These are phyloP conservation scores for Aphanomyces euteiches DNA, from an alignment of 352 stramenopile genomes.

Conservation along the genomic window DNA sequence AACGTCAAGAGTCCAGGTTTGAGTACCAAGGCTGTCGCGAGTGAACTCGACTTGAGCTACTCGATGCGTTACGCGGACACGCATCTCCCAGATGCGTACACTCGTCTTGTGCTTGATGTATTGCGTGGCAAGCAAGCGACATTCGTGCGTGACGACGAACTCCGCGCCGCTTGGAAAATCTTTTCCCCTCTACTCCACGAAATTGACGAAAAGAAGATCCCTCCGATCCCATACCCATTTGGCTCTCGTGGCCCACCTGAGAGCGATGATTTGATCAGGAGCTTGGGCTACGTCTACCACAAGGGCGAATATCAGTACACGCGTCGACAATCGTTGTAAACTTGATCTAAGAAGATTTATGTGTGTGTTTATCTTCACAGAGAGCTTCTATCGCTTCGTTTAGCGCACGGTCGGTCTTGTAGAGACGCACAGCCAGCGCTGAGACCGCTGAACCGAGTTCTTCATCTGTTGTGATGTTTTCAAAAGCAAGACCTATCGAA, in stretches of 20 bases:
- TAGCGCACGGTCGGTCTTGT: background rate
- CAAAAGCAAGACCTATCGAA: slow-evolving; percentile 1
- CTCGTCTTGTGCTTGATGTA: slow-evolving; percentile 96
- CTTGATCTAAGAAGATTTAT: background rate
- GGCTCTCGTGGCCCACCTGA: slow-evolving; percentile 91
- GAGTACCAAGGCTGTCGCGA: slow-evolving; percentile 86
- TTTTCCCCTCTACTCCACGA: slow-evolving; percentile 97
- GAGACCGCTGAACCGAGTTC: background rate
- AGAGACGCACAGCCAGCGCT: background rate
- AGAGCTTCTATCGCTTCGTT: background rate
- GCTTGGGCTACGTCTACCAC: slow-evolving; percentile 76
- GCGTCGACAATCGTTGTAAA: slow-evolving; percentile 18
- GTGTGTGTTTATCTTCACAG: background rate
- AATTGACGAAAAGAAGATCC: slow-evolving; percentile 91
- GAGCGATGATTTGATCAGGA: slow-evolving; percentile 74
- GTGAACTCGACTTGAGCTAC: slow-evolving; percentile 97
- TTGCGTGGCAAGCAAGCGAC: slow-evolving; percentile 91
- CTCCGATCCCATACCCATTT: slow-evolving; percentile 90
- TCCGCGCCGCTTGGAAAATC: slow-evolving; percentile 95
- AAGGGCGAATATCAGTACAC: slow-evolving; percentile 60
- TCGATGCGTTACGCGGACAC: slow-evolving; percentile 76
- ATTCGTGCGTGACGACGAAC: slow-evolving; percentile 98
- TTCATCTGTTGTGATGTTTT: background rate
- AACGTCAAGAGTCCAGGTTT: slow-evolving; percentile 96
- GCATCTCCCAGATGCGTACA: slow-evolving; percentile 96